Percentiles rank a stretch among this genome's conserved stretches.
Conservation (phyloP, 2,329 filamentous ascomycete species). For the Trichoderma cornu-damae region DNA sequence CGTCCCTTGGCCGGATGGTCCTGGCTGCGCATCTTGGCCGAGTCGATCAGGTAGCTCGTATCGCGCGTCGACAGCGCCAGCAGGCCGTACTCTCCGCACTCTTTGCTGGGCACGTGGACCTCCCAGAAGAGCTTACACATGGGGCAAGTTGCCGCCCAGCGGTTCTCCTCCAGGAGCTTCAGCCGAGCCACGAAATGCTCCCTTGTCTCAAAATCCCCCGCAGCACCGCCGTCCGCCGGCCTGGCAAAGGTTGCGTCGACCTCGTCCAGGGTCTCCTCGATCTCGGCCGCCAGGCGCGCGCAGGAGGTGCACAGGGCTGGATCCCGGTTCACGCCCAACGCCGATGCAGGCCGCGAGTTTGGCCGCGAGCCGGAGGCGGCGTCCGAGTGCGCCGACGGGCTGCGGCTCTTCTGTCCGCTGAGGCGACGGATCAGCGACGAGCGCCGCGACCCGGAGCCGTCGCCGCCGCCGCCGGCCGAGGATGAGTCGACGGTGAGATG, state of each 20-base stretch:
- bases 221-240: conserved; percentile 27
- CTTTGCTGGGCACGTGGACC: conserved; percentile 31
- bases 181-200: conserved; percentile 30
- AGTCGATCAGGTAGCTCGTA: conserved; percentile 33
- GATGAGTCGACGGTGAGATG: conserved; percentile 33
- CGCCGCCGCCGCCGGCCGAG: conserved; percentile 26
- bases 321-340: conserved; percentile 25
- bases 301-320: conserved; percentile 31
- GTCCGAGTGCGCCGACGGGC: conserved; percentile 34
- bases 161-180: conserved; percentile 30
- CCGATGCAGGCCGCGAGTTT: conserved; percentile 21
- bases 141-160: conserved; percentile 32
- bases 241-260: conserved; percentile 30
- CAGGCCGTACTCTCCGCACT: conserved; percentile 29
- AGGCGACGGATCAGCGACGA: conserved; percentile 34
- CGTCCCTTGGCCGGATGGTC: conserved; percentile 29
- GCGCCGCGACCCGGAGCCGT: conserved; percentile 28
- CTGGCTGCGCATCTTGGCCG: conserved; percentile 30
- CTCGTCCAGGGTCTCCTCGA: conserved; percentile 32
- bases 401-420: conserved; percentile 35
- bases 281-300: conserved; percentile 32
- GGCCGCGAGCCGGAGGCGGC: conserved; percentile 20
- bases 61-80: conserved; percentile 34
- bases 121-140: conserved; percentile 34
- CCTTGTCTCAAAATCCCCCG: conserved; percentile 31